phyloP scores from a whole-genome alignment of 139 green algal species.

The Volvox africanus region DNA sequence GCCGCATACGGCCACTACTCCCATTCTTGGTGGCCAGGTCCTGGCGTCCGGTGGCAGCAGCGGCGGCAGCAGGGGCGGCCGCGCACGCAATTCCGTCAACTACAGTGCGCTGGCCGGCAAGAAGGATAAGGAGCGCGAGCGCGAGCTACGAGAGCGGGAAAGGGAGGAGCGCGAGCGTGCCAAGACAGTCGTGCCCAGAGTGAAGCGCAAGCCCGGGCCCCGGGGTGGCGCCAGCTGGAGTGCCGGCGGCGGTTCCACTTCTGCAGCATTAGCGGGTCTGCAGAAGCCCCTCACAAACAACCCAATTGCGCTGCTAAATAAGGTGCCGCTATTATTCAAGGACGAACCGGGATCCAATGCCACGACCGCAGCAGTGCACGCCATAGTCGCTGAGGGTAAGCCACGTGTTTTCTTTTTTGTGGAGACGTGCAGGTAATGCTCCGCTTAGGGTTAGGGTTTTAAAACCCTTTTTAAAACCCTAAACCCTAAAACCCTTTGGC shows the following conservation, averaged over 20 bases:
- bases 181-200: not conserved
- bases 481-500: too few species aligned
- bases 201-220: constrained; percentile 33
- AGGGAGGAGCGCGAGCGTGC: constrained; percentile 3
- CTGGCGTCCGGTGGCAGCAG: not conserved
- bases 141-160: constrained; percentile 15
- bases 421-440: too few species aligned
- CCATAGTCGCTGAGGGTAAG: constrained; percentile 19
- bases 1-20: not conserved
- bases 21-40: not conserved
- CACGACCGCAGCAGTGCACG: constrained; percentile 15
- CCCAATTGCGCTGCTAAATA: not conserved
- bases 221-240: constrained; percentile 17
- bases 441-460: too few species aligned
- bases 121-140: constrained; percentile 46
- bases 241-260: not conserved
- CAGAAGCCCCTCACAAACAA: not conserved
- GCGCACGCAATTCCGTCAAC: constrained; percentile 49
- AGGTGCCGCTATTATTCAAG: constrained; percentile 35
- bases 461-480: too few species aligned
- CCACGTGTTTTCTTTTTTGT: too few species aligned
- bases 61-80: constrained; percentile 9
- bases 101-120: constrained; percentile 53
- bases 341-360: constrained; percentile 20
- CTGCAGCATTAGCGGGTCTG: not conserved